A percentile compares a stretch with the other conserved stretches of the same genome.
Conservation (phyloP, 1,284 basidiomycete species). For the Tremellales sp. region DNA sequence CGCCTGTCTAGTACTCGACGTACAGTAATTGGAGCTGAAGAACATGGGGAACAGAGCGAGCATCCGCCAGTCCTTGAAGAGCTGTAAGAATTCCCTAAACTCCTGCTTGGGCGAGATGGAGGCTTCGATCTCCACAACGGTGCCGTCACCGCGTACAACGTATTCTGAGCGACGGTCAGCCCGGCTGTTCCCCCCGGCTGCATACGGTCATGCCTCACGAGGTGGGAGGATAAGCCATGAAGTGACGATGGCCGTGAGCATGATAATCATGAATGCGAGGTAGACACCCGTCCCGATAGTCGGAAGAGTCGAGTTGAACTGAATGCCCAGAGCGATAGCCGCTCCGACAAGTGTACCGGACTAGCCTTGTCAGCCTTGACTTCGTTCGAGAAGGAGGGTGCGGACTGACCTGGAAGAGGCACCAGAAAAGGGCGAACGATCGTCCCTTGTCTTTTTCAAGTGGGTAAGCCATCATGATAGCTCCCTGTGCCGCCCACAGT, state of each 20-base stretch:
- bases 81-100: constrained; percentile 20
- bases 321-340: constrained; percentile 49
- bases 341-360: constrained; percentile 50
- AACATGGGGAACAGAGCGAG: constrained; percentile 38
- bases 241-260: constrained; percentile 17
- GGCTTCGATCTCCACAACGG: constrained; percentile 29
- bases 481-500: constrained; percentile 49
- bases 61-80: constrained; percentile 40
- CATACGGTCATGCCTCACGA: constrained; percentile 10
- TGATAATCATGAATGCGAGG: constrained; percentile 43
- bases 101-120: constrained; percentile 24
- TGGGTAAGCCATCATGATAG: constrained; percentile 52
- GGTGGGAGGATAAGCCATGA: constrained; percentile 38
- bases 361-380: neutral
- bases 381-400: too few species aligned
- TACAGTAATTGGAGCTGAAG: constrained; percentile 38
- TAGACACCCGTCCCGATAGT: constrained; percentile 38
- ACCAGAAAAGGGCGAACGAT: constrained; percentile 51
- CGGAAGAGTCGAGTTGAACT: constrained; percentile 25
- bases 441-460: constrained; percentile 50
- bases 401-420: constrained; percentile 42
- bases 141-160: constrained; percentile 36
- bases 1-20: neutral
- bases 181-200: neutral
- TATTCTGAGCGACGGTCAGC: constrained; percentile 7